Percentiles rank a stretch among this genome's conserved stretches.
phyloP scores from a whole-genome alignment of 2,329 filamentous ascomycete genomes.

The Hymenotorrendiella dingleyae region DNA sequence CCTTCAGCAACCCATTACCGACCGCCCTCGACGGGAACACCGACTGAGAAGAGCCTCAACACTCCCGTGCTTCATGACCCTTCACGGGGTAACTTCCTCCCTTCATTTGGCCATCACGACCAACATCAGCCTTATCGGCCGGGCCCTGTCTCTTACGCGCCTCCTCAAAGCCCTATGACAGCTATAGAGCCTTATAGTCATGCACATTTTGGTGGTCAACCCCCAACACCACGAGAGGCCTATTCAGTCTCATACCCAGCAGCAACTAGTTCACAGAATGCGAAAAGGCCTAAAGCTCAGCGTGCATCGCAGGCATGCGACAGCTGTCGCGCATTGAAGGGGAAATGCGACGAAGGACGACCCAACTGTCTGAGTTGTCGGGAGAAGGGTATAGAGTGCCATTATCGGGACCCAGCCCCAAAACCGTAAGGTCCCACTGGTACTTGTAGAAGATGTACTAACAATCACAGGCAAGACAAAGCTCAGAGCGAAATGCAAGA shows the following conservation, averaged over 20 bases:
- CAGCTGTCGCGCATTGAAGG: conserved; percentile 79
- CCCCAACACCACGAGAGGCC: conserved; percentile 15
- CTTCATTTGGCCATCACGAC: conserved; percentile 18
- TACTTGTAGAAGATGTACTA: conserved; percentile 10
- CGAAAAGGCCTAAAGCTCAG: conserved; percentile 23
- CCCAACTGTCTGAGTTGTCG: conserved; percentile 75
- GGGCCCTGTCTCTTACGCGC: conserved; percentile 15
- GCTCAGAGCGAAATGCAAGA: conserved; percentile 55
- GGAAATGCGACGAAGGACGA: conserved; percentile 83
- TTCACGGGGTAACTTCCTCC: conserved; percentile 11
- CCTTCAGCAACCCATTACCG: conserved; percentile 35
- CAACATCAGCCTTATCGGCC: conserved; percentile 15
- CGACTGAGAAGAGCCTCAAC: conserved; percentile 23
- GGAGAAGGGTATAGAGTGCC: conserved; percentile 77
- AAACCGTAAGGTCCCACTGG: conserved; percentile 68
- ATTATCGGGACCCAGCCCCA: conserved; percentile 84
- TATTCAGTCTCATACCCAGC: conserved; percentile 23
- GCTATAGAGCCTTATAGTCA: conserved; percentile 18
- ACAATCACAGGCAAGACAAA: conserved; percentile 43
- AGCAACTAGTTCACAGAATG: conserved; percentile 6
- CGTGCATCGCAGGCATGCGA: conserved; percentile 68
- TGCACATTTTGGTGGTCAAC: conserved; percentile 15
- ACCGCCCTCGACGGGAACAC: conserved; percentile 25
- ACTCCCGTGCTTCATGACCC: conserved; percentile 22
- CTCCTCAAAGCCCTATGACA: conserved; percentile 26